These are phyloP conservation scores for Salix dunnii DNA, from an alignment of 345 rosid species.

Conservation along the genomic window DNA sequence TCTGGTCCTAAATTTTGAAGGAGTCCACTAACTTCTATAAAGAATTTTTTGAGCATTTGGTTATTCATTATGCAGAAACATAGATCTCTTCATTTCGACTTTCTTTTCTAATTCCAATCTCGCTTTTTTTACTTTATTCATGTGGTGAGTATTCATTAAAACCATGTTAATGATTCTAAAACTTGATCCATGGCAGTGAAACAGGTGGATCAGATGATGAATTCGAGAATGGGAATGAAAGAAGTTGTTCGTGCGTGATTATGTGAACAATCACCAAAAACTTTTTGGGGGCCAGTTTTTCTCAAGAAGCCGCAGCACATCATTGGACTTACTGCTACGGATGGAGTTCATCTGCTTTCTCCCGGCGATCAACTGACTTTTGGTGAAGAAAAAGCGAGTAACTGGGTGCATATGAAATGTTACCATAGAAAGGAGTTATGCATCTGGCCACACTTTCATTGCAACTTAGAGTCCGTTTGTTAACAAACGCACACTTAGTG, in stretches of 20 bases:
- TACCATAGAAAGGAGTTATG: slow-evolving; percentile 15
- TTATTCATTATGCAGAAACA: neutral
- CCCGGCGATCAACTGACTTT: slow-evolving; percentile 13
- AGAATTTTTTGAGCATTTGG: neutral
- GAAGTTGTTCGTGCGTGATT: slow-evolving; percentile 56
- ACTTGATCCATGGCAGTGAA: slow-evolving; percentile 49
- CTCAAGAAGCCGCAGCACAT: neutral
- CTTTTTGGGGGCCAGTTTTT: neutral
- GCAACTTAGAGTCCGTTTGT: neutral
- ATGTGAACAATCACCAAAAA: slow-evolving; percentile 36
- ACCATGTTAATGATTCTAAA: slow-evolving; percentile 12
- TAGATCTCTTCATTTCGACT: neutral
- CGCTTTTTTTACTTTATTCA: neutral
- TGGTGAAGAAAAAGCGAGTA: slow-evolving; percentile 12
- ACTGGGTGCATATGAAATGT: slow-evolving; percentile 10
- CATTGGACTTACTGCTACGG: slow-evolving; percentile 10
- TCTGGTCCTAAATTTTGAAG: neutral
- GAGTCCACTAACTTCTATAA: neutral
- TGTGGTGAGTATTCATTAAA: neutral
- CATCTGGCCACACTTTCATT: neutral
- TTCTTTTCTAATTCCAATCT: neutral
- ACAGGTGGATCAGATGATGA: slow-evolving; percentile 55
- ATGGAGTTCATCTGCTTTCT: slow-evolving; percentile 16
- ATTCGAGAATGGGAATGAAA: slow-evolving; percentile 45
- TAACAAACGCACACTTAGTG: neutral